These are phyloP conservation scores for Aspergillus saccharolyticus DNA, from an alignment of 495 filamentous ascomycete species.

Conservation along the genomic window DNA sequence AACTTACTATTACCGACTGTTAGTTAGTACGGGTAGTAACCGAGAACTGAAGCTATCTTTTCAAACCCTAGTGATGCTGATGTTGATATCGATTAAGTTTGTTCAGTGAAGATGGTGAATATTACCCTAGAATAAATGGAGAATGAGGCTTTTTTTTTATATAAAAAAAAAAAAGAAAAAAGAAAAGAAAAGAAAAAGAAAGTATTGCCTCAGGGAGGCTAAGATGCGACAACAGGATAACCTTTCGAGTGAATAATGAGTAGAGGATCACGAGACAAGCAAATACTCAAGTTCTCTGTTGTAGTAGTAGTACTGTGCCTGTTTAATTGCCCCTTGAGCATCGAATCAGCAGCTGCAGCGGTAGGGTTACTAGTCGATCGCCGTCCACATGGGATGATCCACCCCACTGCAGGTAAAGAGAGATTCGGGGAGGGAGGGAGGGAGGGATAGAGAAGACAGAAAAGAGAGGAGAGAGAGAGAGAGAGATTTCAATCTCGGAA, in stretches of 20 bases:
- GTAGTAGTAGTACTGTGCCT: neutral
- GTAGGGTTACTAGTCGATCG: neutral
- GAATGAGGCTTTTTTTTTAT: too few species aligned
- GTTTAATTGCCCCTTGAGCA: neutral
- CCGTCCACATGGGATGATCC: neutral
- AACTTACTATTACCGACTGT: neutral
- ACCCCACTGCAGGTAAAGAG: neutral
- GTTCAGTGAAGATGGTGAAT: constrained; percentile 4
- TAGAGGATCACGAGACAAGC: neutral
- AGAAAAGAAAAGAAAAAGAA: neutral
- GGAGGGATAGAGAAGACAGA: neutral
- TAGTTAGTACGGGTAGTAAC: neutral
- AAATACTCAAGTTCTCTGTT: neutral
- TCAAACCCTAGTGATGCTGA: neutral
- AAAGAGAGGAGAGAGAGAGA: neutral
- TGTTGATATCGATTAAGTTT: neutral
- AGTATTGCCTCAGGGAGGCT: neutral
- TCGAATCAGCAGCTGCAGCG: neutral
- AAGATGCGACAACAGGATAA: neutral
- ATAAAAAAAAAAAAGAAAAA: neutral
- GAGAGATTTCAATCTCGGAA: neutral
- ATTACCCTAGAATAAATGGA: constrained; percentile 6
- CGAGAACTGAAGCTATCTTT: neutral
- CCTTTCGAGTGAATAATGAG: neutral
- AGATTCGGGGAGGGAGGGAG: constrained; percentile 5